phyloP scores from a whole-genome alignment of 805 yeast genomes.

The Candida chauliodis region DNA sequence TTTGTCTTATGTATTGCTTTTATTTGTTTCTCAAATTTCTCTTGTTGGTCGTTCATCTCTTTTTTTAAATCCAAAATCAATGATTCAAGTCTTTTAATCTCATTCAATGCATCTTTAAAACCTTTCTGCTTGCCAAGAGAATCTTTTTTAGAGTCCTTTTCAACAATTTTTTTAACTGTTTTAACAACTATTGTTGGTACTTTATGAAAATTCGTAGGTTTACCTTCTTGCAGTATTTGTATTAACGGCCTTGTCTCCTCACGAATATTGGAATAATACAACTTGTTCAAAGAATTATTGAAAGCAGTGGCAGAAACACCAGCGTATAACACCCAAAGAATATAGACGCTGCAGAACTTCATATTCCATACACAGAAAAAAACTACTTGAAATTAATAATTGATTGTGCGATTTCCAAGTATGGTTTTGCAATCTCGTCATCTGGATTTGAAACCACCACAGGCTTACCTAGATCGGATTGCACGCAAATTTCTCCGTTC shows the following conservation, averaged over 20 bases:
- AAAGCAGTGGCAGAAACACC: background rate
- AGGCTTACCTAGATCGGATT: constrained; percentile 66
- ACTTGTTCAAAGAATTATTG: too few species aligned
- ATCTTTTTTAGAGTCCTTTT: background rate
- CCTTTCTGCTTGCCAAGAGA: too few species aligned
- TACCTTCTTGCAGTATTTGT: constrained; percentile 6
- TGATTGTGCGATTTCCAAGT: constrained; percentile 44
- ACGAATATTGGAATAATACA: too few species aligned
- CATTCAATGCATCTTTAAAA: constrained; percentile 7
- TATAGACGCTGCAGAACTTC: background rate
- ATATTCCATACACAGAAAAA: too few species aligned
- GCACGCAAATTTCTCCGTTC: constrained; percentile 52
- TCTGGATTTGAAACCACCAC: constrained; percentile 44
- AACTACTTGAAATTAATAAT: constrained; percentile 7
- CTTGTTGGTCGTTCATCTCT: constrained; percentile 8
- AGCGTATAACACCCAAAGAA: too few species aligned
- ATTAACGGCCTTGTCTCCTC: constrained; percentile 7
- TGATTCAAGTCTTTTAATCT: constrained; percentile 7
- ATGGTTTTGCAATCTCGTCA: constrained; percentile 40
- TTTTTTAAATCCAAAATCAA: constrained; percentile 5
- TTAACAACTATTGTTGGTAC: constrained; percentile 4
- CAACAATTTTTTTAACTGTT: background rate
- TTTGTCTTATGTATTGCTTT: constrained; percentile 1
- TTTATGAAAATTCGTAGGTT: constrained; percentile 7
- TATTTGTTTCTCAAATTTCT: constrained; percentile 4